Percentiles rank a stretch among this genome's conserved stretches.
Conservation (phyloP, 2,329 filamentous ascomycete genomes). For the Teratosphaeria zuluensis region DNA sequence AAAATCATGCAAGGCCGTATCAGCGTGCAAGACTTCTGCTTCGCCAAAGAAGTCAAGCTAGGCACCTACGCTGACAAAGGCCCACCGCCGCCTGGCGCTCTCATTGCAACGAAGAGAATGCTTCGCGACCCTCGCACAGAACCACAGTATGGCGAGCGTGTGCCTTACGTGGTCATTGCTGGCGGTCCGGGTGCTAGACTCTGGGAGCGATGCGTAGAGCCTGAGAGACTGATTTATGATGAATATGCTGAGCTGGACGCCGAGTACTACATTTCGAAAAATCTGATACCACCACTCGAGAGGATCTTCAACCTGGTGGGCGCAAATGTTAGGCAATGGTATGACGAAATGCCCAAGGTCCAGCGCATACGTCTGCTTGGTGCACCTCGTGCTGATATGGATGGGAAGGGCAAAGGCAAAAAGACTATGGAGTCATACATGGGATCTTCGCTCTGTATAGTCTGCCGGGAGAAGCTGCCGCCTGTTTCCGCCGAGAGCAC, state of each 20-base stretch:
- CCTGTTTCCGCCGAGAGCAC: slow-evolving; percentile 21
- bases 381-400: slow-evolving; percentile 16
- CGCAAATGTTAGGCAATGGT: slow-evolving; percentile 84
- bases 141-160: slow-evolving; percentile 87
- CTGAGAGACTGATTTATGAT: slow-evolving; percentile 69
- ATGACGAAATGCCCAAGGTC: slow-evolving; percentile 91
- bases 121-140: slow-evolving; percentile 75
- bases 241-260: slow-evolving; percentile 75
- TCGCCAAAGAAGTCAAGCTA: slow-evolving; percentile 82
- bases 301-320: slow-evolving; percentile 95
- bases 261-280: slow-evolving; percentile 95
- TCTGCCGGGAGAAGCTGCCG: slow-evolving; percentile 57
- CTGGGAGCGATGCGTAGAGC: slow-evolving; percentile 81
- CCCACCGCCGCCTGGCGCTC: slow-evolving; percentile 71
- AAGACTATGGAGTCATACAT: slow-evolving; percentile 93
- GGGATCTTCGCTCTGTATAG: slow-evolving; percentile 65
- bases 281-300: slow-evolving; percentile 86
- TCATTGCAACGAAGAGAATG: slow-evolving; percentile 82
- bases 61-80: slow-evolving; percentile 79
- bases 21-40: slow-evolving; percentile 91
- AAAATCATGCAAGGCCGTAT: slow-evolving; percentile 88
- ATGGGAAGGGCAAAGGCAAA: slow-evolving; percentile 20
- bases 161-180: slow-evolving; percentile 87
- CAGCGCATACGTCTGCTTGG: slow-evolving; percentile 60
- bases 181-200: slow-evolving; percentile 79